Conservation (phyloP, 208 protist species). For the Leptomonas pyrrhocoris region DNA sequence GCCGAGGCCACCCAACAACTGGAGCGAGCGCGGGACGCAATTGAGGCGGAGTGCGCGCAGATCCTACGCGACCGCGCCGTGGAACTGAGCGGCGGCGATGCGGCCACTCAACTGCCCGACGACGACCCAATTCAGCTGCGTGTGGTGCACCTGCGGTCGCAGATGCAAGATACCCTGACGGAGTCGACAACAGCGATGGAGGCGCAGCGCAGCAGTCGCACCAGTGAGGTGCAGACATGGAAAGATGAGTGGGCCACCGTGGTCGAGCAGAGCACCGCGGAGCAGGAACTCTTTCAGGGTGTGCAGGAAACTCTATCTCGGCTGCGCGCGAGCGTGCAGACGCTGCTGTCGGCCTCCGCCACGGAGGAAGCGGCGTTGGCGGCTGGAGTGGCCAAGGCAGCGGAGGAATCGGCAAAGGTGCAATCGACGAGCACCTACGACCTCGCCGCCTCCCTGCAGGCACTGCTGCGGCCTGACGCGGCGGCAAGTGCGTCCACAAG, state of each 20-base stretch:
- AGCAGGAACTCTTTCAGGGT: constrained; percentile 57
- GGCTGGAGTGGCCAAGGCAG: constrained; percentile 24
- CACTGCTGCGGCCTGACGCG: constrained; percentile 29
- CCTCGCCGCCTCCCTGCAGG: constrained; percentile 36
- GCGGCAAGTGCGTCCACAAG: neutral
- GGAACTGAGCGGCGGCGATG: constrained; percentile 30
- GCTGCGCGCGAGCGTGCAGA: constrained; percentile 76
- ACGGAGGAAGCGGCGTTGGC: constrained; percentile 55
- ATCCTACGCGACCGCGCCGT: constrained; percentile 27
- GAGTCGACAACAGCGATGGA: constrained; percentile 29
- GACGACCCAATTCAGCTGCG: constrained; percentile 33
- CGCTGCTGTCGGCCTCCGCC: constrained; percentile 51
- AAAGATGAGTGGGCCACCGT: constrained; percentile 34
- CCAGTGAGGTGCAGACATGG: constrained; percentile 41
- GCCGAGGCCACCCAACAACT: constrained; percentile 27
- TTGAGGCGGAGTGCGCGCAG: constrained; percentile 35
- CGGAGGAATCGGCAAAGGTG: constrained; percentile 28
- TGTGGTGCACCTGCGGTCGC: constrained; percentile 21
- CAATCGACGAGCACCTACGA: constrained; percentile 20
- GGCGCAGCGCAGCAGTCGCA: constrained; percentile 45
- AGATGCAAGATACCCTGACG: constrained; percentile 21
- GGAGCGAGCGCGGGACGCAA: constrained; percentile 19
- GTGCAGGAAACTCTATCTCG: constrained; percentile 69
- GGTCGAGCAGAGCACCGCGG: constrained; percentile 58
- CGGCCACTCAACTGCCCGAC: neutral